A percentile compares a stretch with the other conserved stretches of the same genome.
Conservation (phyloP, 2,329 filamentous ascomycete species). For the Phialophora expanda region DNA sequence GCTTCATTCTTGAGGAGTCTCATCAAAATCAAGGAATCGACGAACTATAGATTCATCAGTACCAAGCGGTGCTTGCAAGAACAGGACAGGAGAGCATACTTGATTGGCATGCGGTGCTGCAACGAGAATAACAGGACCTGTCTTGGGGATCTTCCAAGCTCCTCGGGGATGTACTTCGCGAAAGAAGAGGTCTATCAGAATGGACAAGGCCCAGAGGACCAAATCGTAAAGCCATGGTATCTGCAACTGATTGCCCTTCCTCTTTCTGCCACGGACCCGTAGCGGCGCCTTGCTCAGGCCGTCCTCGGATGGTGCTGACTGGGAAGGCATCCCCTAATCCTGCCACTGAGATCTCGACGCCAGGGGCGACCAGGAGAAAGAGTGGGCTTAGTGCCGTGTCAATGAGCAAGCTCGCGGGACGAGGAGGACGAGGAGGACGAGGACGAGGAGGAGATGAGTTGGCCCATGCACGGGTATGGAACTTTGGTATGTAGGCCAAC, state of each 20-base stretch:
- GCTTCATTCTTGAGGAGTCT: slow-evolving; percentile 85
- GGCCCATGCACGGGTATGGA: background rate
- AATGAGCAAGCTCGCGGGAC: background rate
- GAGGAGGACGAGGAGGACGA: slow-evolving; percentile 1
- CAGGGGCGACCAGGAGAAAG: background rate
- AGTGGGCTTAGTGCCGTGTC: background rate
- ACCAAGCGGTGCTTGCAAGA: background rate
- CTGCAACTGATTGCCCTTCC: slow-evolving; percentile 50
- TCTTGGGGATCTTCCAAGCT: slow-evolving; percentile 90
- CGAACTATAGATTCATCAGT: slow-evolving; percentile 67
- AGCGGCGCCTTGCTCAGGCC: background rate
- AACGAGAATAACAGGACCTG: slow-evolving; percentile 90
- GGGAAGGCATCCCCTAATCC: slow-evolving; percentile 15
- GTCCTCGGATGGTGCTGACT: slow-evolving; percentile 11
- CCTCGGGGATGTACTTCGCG: slow-evolving; percentile 93
- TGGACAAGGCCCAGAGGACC: slow-evolving; percentile 57
- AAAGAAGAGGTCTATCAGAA: slow-evolving; percentile 96
- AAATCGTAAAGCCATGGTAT: slow-evolving; percentile 58
- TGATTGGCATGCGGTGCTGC: slow-evolving; percentile 97
- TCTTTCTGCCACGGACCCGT: slow-evolving; percentile 43
- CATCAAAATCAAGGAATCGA: slow-evolving; percentile 93
- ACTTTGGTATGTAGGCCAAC: background rate
- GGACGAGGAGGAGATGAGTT: background rate
- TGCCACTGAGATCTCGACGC: background rate
- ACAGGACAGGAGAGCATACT: slow-evolving; percentile 55